Conservation (phyloP, 139 green algal species). For the Picochlorum sp. region DNA sequence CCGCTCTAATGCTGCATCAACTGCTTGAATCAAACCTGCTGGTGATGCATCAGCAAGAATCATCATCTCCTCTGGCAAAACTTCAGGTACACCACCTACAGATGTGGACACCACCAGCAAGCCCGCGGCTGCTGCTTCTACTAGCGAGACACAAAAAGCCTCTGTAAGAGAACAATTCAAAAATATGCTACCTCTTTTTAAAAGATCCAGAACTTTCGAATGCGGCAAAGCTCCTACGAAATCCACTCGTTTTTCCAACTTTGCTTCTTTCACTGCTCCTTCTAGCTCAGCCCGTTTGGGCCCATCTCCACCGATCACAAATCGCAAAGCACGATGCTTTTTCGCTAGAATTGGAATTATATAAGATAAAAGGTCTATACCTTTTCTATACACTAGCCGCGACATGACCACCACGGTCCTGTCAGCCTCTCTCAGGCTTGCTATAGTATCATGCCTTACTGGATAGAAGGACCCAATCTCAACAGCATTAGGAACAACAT, state of each 20-base stretch:
- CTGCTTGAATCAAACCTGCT: constrained; percentile 37
- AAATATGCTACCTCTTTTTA: constrained; percentile 68
- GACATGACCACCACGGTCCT: constrained; percentile 65
- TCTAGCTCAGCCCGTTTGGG: constrained; percentile 74
- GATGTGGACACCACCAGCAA: constrained; percentile 76
- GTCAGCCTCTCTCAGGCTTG: background rate
- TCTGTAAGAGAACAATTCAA: constrained; percentile 92
- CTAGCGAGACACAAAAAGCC: constrained; percentile 95
- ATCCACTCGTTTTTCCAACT: constrained; percentile 52
- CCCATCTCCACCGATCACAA: constrained; percentile 79
- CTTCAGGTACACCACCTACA: constrained; percentile 94
- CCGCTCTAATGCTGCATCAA: constrained; percentile 30
- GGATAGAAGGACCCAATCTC: background rate
- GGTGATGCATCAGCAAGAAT: constrained; percentile 66
- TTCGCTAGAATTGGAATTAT: constrained; percentile 70
- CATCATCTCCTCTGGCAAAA: constrained; percentile 79
- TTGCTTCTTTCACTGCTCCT: constrained; percentile 46
- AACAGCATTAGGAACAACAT: constrained; percentile 89
- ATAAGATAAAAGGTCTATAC: constrained; percentile 80
- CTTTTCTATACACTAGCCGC: constrained; percentile 90
- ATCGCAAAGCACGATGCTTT: constrained; percentile 50
- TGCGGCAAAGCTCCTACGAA: constrained; percentile 74
- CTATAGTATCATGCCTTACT: background rate
- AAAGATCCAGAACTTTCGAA: constrained; percentile 32
- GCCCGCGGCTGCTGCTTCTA: constrained; percentile 83